phyloP scores from a whole-genome alignment of 2,329 filamentous ascomycete species.

The Albophoma yamanashiensis region DNA sequence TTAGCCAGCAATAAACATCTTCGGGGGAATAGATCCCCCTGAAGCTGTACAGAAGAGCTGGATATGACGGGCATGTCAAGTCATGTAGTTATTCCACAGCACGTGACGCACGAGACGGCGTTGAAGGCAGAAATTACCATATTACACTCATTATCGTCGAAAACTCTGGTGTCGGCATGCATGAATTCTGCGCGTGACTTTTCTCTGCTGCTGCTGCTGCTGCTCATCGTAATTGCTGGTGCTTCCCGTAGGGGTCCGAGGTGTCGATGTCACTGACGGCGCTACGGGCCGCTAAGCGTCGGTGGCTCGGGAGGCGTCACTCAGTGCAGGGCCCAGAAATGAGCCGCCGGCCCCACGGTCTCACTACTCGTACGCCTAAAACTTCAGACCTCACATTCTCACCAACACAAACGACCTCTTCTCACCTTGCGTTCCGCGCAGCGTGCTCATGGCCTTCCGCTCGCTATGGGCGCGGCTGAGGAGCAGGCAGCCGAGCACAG shows the following conservation, averaged over 20 bases:
- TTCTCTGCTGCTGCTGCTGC: neutral
- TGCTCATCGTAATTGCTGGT: neutral
- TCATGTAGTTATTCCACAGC: slow-evolving; percentile 1
- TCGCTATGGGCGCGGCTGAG: slow-evolving; percentile 25
- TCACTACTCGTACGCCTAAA: neutral
- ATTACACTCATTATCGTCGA: neutral
- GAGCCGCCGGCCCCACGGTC: neutral
- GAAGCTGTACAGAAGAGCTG: neutral
- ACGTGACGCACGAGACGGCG: slow-evolving; percentile 2
- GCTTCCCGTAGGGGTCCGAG: too few species aligned
- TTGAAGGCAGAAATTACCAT: neutral
- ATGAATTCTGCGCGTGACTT: neutral
- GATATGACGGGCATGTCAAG: neutral
- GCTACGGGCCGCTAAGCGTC: neutral
- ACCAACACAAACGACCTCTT: neutral
- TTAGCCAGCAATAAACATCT: neutral
- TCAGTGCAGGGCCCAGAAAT: neutral
- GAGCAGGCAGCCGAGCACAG: slow-evolving; percentile 11
- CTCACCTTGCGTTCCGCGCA: neutral
- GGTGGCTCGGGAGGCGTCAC: neutral
- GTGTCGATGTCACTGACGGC: neutral
- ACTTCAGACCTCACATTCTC: neutral
- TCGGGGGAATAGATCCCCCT: neutral
- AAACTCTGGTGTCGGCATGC: neutral
- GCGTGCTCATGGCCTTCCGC: slow-evolving; percentile 16